phyloP scores from a whole-genome alignment of 2,329 filamentous ascomycete genomes.

The Phyllosticta citribraziliensis region DNA sequence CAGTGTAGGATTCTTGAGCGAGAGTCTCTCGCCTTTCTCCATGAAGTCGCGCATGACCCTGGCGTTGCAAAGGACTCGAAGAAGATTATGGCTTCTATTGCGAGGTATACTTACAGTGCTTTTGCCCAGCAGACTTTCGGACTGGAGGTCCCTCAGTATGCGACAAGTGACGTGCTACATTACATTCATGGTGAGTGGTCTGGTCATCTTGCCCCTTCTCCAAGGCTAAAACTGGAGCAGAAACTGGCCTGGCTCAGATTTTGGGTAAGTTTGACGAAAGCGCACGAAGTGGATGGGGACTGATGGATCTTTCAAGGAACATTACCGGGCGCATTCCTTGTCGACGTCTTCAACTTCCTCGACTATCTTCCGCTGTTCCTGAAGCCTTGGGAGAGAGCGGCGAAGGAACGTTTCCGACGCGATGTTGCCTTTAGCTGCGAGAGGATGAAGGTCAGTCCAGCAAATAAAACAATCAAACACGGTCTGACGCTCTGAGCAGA shows the following conservation, averaged over 20 bases:
- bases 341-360: too few relatives aligned
- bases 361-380: too few relatives aligned
- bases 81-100: background rate
- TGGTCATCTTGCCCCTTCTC: background rate
- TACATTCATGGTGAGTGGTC: background rate
- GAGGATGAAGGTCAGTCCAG: too few relatives aligned
- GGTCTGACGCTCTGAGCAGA: too few relatives aligned
- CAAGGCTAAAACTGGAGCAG: background rate
- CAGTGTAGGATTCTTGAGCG: background rate
- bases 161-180: background rate
- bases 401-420: too few relatives aligned
- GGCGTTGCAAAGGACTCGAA: background rate
- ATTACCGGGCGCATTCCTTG: too few relatives aligned
- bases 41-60: background rate
- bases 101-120: background rate
- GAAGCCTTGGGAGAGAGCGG: too few relatives aligned
- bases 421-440: too few relatives aligned
- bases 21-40: background rate
- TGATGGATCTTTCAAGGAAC: too few relatives aligned
- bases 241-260: background rate
- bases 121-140: constrained; percentile 3
- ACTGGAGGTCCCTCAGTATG: background rate
- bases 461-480: too few relatives aligned
- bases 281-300: constrained; percentile 31
- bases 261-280: background rate